Percentiles rank a stretch among this genome's conserved stretches.
These are phyloP conservation scores for Cyberlindnera galapagoensis DNA, from an alignment of 805 yeast genomes.

Conservation along the genomic window DNA sequence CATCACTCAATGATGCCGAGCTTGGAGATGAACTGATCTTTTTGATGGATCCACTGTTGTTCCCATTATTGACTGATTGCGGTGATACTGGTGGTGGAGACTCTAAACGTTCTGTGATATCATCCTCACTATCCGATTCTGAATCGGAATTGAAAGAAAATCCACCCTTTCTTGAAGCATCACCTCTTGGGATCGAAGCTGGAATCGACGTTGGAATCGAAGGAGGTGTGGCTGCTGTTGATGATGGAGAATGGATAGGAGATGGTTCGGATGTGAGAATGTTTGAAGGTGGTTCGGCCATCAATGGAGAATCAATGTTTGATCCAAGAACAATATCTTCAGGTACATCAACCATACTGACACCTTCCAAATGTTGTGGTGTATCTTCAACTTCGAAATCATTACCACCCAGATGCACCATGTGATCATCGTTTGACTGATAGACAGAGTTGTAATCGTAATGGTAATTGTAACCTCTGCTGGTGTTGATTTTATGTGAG, in stretches of 20 bases:
- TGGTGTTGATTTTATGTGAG: constrained; percentile 67
- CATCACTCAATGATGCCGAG: constrained; percentile 42
- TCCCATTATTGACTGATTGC: constrained; percentile 6
- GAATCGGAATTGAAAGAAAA: constrained; percentile 12
- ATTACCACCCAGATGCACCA: constrained; percentile 15
- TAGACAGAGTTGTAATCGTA: constrained; percentile 79
- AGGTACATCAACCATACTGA: constrained; percentile 23
- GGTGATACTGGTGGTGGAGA: constrained; percentile 5
- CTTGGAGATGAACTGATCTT: constrained; percentile 28
- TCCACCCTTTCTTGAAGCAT: constrained; percentile 4
- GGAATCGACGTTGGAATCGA: constrained; percentile 1
- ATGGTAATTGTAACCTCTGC: constrained; percentile 69
- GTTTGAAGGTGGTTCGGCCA: too few relatives aligned
- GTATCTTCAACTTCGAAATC: constrained; percentile 19
- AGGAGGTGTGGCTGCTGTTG: constrained; percentile 1
- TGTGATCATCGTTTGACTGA: constrained; percentile 34
- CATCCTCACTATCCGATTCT: constrained; percentile 26
- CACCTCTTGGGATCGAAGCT: too few relatives aligned
- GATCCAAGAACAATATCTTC: constrained; percentile 25
- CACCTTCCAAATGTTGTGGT: constrained; percentile 23
- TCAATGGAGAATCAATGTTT: constrained; percentile 17
- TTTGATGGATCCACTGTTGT: constrained; percentile 11
- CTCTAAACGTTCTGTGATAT: constrained; percentile 9
- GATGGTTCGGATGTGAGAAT: too few relatives aligned
- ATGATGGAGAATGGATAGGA: constrained; percentile 12